Evolutionary conservation across 2,329 filamentous ascomycete genomes (phyloP).

Genomic region (Diaporthe capsici): DNA sequence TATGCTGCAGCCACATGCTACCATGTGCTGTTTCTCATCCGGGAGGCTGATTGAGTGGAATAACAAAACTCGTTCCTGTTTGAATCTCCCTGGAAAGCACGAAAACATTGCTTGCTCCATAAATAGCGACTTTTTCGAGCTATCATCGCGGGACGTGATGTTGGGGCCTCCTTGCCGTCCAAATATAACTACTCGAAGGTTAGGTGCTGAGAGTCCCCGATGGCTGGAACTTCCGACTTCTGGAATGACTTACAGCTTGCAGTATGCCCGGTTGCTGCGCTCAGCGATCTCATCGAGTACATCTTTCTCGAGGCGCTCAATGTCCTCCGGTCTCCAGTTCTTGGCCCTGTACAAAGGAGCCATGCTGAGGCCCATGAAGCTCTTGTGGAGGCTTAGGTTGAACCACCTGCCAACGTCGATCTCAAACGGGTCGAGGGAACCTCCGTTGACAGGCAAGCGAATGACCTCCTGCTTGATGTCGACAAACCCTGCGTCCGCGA

Average conservation of each 20-base stretch:
- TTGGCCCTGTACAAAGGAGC: constrained; percentile 79
- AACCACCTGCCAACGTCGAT: constrained; percentile 86
- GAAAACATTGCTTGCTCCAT: constrained; percentile 8
- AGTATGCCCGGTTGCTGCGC: constrained; percentile 79
- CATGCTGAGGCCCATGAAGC: constrained; percentile 80
- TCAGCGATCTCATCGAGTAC: constrained; percentile 79
- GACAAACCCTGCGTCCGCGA: constrained; percentile 82
- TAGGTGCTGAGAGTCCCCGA: constrained; percentile 17
- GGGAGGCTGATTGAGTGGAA: neutral
- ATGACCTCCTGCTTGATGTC: constrained; percentile 81
- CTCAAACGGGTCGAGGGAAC: constrained; percentile 74
- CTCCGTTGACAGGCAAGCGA: constrained; percentile 80
- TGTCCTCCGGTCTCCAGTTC: constrained; percentile 72
- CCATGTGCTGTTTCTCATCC: constrained; percentile 3
- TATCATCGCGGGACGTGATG: constrained; percentile 17
- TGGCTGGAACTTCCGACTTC: neutral
- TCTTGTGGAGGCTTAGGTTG: constrained; percentile 81
- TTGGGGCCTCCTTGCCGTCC: constrained; percentile 50
- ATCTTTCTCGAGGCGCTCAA: constrained; percentile 72
- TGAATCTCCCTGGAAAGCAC: constrained; percentile 2
- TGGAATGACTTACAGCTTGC: constrained; percentile 76
- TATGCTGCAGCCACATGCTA: constrained; percentile 8
- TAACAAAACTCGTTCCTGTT: constrained; percentile 12
- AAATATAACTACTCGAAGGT: constrained; percentile 50
- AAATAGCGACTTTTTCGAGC: neutral